These are phyloP conservation scores for Calonectria fujianensis DNA, from an alignment of 2,329 filamentous ascomycete genomes.

Conservation along the genomic window DNA sequence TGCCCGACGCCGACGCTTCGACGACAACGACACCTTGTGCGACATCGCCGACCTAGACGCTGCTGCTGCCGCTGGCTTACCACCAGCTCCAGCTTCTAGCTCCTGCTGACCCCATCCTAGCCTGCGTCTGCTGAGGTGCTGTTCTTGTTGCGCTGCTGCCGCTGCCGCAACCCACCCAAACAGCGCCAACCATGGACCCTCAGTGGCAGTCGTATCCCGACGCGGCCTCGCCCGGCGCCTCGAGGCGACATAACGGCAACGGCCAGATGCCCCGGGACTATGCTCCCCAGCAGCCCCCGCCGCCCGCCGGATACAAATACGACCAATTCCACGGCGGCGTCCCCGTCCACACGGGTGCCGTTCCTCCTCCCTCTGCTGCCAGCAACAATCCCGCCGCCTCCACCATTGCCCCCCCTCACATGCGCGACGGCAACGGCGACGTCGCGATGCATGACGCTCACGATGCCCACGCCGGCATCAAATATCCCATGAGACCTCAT, in stretches of 20 bases:
- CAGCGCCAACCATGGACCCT: slow-evolving; percentile 67
- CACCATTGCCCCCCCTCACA: slow-evolving; percentile 73
- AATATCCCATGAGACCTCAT: slow-evolving; percentile 87
- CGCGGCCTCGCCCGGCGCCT: slow-evolving; percentile 71
- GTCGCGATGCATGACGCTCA: slow-evolving; percentile 89
- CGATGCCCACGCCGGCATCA: slow-evolving; percentile 89
- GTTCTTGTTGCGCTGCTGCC: slow-evolving; percentile 39
- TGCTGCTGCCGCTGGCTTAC: slow-evolving; percentile 33
- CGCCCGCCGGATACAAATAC: slow-evolving; percentile 79
- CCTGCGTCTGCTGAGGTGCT: slow-evolving; percentile 43
- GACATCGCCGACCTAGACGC: slow-evolving; percentile 35
- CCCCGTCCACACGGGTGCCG: slow-evolving; percentile 56
- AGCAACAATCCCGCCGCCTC: slow-evolving; percentile 74
- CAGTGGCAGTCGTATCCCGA: slow-evolving; percentile 82
- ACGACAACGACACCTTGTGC: slow-evolving; percentile 33
- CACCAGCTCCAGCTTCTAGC: slow-evolving; percentile 46
- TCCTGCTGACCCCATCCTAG: slow-evolving; percentile 40
- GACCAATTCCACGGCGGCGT: slow-evolving; percentile 76
- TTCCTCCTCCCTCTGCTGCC: slow-evolving; percentile 56
- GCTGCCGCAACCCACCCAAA: slow-evolving; percentile 42
- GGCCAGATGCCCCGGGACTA: slow-evolving; percentile 70
- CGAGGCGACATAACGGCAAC: slow-evolving; percentile 78
- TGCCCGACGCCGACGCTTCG: slow-evolving; percentile 45
- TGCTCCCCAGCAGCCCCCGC: slow-evolving; percentile 57
- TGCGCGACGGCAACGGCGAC: slow-evolving; percentile 84